Percentiles rank a stretch among this genome's conserved stretches.
These are phyloP conservation scores for Solanum phureja DNA, from an alignment of 257 asterid genomes.

Conservation along the genomic window DNA sequence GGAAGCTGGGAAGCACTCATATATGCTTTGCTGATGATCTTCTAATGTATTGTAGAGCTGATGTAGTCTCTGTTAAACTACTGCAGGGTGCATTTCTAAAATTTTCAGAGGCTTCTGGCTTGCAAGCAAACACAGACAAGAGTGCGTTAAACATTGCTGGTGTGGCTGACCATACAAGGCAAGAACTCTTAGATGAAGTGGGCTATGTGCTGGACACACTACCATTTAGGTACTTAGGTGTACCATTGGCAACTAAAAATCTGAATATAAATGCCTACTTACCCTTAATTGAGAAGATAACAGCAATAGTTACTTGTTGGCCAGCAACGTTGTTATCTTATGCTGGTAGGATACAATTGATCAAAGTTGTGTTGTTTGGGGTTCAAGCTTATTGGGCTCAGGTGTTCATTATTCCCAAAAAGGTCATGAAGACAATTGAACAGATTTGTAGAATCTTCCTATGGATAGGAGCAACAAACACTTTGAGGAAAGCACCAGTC, in stretches of 20 bases:
- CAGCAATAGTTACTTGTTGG: neutral
- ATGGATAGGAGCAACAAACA: rapidly evolving
- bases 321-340: neutral
- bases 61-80: neutral
- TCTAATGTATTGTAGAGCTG: neutral
- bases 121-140: neutral
- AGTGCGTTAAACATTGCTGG: neutral
- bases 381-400: neutral
- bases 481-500: neutral
- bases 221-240: neutral
- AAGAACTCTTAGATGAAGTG: neutral
- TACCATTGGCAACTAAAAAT: neutral
- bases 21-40: neutral
- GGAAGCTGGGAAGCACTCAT: neutral
- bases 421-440: neutral
- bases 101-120: neutral
- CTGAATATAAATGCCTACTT: neutral
- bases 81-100: neutral
- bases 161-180: neutral
- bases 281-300: neutral
- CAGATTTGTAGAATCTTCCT: neutral
- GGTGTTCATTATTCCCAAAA: neutral
- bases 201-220: rapidly evolving
- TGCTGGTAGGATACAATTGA: neutral
- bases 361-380: neutral